Percentiles rank a stretch among this genome's conserved stretches.
Evolutionary conservation across 1,139 yeast genomes (phyloP).

Genomic region (Magnusiomyces tetraspermus): DNA sequence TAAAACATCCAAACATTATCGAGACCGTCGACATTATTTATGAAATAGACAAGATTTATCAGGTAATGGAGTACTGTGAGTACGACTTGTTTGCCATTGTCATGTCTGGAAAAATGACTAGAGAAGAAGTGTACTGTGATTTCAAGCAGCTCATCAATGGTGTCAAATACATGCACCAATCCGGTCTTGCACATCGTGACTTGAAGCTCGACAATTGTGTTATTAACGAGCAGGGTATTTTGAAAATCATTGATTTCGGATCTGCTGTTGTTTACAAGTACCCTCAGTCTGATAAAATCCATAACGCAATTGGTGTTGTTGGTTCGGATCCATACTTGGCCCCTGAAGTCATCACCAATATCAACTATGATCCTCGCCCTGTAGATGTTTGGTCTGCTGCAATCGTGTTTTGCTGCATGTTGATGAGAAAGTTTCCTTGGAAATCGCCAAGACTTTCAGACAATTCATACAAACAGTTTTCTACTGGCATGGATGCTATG

Average conservation of each 20-base stretch:
- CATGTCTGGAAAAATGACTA: conserved; percentile 86
- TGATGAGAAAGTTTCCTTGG: conserved; percentile 92
- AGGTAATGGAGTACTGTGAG: conserved; percentile 94
- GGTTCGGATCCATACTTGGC: conserved; percentile 94
- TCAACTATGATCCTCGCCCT: conserved; percentile 84
- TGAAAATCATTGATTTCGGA: conserved; percentile 87
- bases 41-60: conserved; percentile 78
- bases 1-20: conserved; percentile 83
- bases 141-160: conserved; percentile 81
- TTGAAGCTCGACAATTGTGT: conserved; percentile 91
- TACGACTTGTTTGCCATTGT: conserved; percentile 89
- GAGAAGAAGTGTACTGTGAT: conserved; percentile 81
- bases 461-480: conserved; percentile 58
- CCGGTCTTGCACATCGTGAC: conserved; percentile 89
- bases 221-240: conserved; percentile 72
- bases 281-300: conserved; percentile 73
- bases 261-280: conserved; percentile 89
- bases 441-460: conserved; percentile 85
- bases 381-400: conserved; percentile 95
- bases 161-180: conserved; percentile 70
- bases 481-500: conserved; percentile 31
- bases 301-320: conserved; percentile 81
- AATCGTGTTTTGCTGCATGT: conserved; percentile 89
- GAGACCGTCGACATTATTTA: conserved; percentile 86
- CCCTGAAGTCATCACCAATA: conserved; percentile 78